A percentile compares a stretch with the other conserved stretches of the same genome.
These are phyloP conservation scores for Xylariomycetidae sp. DNA, from an alignment of 2,329 filamentous ascomycete species.

Conservation along the genomic window DNA sequence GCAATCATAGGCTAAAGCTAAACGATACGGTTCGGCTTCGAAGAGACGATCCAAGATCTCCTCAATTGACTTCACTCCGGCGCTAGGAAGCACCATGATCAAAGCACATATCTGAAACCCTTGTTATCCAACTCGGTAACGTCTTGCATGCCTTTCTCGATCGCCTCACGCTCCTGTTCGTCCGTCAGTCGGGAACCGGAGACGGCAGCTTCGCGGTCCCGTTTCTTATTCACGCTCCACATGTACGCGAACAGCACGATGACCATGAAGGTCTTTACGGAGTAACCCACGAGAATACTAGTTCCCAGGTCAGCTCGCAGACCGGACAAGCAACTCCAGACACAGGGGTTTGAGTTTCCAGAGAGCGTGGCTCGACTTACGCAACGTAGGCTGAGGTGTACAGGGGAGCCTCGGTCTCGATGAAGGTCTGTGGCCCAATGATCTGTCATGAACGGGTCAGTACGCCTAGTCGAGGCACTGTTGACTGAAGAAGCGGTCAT, in stretches of 20 bases:
- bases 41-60: too few relatives aligned
- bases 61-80: too few relatives aligned
- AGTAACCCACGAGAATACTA: constrained; percentile 51
- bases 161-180: constrained; percentile 41
- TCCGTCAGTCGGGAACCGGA: constrained; percentile 18
- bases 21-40: too few relatives aligned
- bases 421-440: constrained; percentile 28
- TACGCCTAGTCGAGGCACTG: neutral
- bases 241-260: constrained; percentile 49
- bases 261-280: constrained; percentile 44
- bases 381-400: constrained; percentile 45
- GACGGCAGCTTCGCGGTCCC: constrained; percentile 39
- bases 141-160: constrained; percentile 50
- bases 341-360: too few relatives aligned
- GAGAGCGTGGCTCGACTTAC: constrained; percentile 17
- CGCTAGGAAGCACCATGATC: too few relatives aligned
- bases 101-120: constrained; percentile 46
- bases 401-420: constrained; percentile 38
- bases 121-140: constrained; percentile 50
- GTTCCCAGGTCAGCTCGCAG: constrained; percentile 1
- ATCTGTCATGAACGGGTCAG: constrained; percentile 8
- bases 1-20: too few relatives aligned
- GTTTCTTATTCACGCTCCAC: constrained; percentile 45
- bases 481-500: too few relatives aligned
- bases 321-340: too few relatives aligned